Conservation (phyloP, 805 yeast genomes). For the Saccharomycopsis babjevae region DNA sequence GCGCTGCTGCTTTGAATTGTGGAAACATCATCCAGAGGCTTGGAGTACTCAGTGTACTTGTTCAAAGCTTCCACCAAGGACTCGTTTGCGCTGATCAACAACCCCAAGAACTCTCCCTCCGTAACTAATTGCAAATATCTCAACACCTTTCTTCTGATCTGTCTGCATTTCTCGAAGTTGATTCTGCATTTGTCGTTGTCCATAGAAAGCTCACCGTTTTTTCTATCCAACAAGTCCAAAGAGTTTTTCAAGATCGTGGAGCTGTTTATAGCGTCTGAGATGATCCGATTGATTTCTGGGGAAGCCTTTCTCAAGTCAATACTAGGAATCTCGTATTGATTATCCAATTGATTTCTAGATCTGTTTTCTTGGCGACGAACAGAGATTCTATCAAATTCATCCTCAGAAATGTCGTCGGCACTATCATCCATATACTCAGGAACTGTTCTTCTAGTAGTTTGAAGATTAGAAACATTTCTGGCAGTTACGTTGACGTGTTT, state of each 20-base stretch:
- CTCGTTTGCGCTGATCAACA: slow-evolving; percentile 81
- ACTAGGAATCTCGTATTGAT: slow-evolving; percentile 51
- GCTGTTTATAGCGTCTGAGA: slow-evolving; percentile 68
- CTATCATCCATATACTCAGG: slow-evolving; percentile 19
- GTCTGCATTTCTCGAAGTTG: slow-evolving; percentile 65
- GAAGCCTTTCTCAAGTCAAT: slow-evolving; percentile 61
- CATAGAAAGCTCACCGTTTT: slow-evolving; percentile 42
- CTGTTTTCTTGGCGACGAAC: slow-evolving; percentile 10
- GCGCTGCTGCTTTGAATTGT: not conserved
- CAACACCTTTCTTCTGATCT: slow-evolving; percentile 66
- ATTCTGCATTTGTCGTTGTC: slow-evolving; percentile 53
- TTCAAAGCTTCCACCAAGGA: slow-evolving; percentile 69
- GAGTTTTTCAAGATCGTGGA: slow-evolving; percentile 62
- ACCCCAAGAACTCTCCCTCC: slow-evolving; percentile 80
- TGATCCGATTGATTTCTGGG: slow-evolving; percentile 55
- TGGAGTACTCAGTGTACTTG: slow-evolving; percentile 42
- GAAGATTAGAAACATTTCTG: slow-evolving; percentile 12
- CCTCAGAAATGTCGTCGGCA: slow-evolving; percentile 19
- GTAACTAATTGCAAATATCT: slow-evolving; percentile 77
- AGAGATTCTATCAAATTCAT: slow-evolving; percentile 18
- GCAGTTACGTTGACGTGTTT: slow-evolving; percentile 20
- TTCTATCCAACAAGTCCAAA: slow-evolving; percentile 34
- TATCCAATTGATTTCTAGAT: slow-evolving; percentile 32
- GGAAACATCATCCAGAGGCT: slow-evolving; percentile 3
- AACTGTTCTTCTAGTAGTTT: slow-evolving; percentile 6